phyloP scores from a whole-genome alignment of 768 basidiomycete species.

The Hortiboletus campestris region DNA sequence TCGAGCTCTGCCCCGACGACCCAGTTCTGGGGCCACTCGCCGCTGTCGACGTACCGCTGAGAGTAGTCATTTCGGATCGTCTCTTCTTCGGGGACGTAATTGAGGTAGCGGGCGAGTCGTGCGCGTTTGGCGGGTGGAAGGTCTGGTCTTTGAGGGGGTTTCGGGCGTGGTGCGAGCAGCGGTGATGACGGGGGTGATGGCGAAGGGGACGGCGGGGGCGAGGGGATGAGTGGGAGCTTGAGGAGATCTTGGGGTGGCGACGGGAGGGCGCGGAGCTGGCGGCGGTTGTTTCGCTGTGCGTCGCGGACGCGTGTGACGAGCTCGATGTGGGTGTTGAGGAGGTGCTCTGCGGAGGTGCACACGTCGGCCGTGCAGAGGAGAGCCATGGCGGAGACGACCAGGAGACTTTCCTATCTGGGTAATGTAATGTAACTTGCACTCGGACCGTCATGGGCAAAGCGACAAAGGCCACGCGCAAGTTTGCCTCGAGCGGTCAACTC shows the following conservation, averaged over 20 bases:
- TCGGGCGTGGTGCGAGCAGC: slow-evolving; percentile 32
- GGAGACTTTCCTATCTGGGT: slow-evolving; percentile 19
- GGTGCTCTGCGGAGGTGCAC: slow-evolving; percentile 60
- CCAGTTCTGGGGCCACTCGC: slow-evolving; percentile 93
- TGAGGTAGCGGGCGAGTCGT: slow-evolving; percentile 63
- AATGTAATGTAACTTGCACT: neutral
- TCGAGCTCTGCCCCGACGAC: slow-evolving; percentile 88
- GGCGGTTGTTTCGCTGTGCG: slow-evolving; percentile 55
- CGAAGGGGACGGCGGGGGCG: slow-evolving; percentile 51
- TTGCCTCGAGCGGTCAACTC: slow-evolving; percentile 83
- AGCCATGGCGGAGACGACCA: slow-evolving; percentile 6
- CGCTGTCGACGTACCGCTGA: slow-evolving; percentile 84
- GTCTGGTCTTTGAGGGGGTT: slow-evolving; percentile 43
- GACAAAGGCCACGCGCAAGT: slow-evolving; percentile 72
- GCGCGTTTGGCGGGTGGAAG: slow-evolving; percentile 73
- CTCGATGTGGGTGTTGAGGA: slow-evolving; percentile 59
- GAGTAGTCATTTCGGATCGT: slow-evolving; percentile 96
- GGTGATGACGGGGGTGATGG: slow-evolving; percentile 52
- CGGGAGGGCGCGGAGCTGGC: slow-evolving; percentile 52
- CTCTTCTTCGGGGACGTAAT: slow-evolving; percentile 92
- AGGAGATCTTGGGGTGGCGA: slow-evolving; percentile 57
- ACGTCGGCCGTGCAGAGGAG: slow-evolving; percentile 41
- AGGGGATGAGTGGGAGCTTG: slow-evolving; percentile 55
- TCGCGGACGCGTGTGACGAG: slow-evolving; percentile 56
- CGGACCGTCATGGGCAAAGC: slow-evolving; percentile 53